phyloP scores from a whole-genome alignment of 176 grass and related monocot species.

The Coix lacrymajobi region DNA sequence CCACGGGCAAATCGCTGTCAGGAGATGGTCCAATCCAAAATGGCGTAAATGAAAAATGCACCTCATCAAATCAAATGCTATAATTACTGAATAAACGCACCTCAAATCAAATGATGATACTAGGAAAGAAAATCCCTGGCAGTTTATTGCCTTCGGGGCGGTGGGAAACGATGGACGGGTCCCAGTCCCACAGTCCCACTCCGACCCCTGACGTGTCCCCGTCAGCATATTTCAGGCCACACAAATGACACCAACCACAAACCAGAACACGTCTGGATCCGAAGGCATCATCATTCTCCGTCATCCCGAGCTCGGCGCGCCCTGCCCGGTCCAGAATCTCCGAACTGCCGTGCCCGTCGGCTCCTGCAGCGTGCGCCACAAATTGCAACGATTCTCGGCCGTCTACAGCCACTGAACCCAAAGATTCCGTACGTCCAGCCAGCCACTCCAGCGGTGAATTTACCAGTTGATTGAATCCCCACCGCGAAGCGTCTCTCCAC shows the following conservation, averaged over 20 bases:
- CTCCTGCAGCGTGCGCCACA: constrained; percentile 14
- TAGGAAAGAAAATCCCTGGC: background rate
- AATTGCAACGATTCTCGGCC: background rate
- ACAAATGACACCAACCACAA: background rate
- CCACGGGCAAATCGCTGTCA: too few relatives aligned
- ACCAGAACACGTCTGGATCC: background rate
- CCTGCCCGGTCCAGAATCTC: constrained; percentile 9
- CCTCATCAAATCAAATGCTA: too few relatives aligned
- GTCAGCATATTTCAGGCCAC: background rate
- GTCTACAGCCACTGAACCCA: background rate
- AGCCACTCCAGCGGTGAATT: background rate
- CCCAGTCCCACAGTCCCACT: background rate
- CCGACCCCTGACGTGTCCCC: background rate
- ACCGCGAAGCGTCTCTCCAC: too few relatives aligned
- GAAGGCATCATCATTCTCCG: background rate
- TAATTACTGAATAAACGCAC: too few relatives aligned
- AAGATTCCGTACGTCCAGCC: background rate
- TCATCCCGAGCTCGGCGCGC: background rate
- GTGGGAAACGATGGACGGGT: background rate
- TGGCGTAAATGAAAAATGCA: too few relatives aligned
- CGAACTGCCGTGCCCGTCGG: background rate
- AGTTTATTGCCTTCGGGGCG: background rate
- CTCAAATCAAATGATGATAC: background rate
- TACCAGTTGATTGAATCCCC: background rate
- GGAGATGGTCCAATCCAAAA: too few relatives aligned